A percentile compares a stretch with the other conserved stretches of the same genome.
Evolutionary conservation across 129 eudicot species (phyloP).

Genomic region (Flaveria ramosissima): DNA sequence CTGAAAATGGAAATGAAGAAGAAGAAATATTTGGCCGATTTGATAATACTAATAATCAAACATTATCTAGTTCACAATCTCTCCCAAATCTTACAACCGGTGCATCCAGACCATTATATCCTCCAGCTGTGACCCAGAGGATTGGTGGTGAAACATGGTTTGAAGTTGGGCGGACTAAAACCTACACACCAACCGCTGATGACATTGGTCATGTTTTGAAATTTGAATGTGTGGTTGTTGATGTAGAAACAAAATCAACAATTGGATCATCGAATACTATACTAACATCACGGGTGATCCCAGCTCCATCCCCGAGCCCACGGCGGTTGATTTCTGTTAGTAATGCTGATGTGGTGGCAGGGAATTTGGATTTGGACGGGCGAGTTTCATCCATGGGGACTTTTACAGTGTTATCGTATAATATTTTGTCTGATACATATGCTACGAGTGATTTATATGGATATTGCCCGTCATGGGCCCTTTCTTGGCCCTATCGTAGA

Average conservation of each 20-base stretch:
- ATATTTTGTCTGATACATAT: conserved; percentile 71
- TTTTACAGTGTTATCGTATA: conserved; percentile 85
- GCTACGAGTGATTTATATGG: conserved; percentile 75
- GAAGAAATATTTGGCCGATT: conserved; percentile 83
- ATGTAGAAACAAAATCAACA: conserved; percentile 67
- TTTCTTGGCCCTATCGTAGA: conserved; percentile 89
- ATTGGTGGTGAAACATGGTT: conserved; percentile 91
- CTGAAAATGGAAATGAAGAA: conserved; percentile 89
- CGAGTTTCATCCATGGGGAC: conserved; percentile 64
- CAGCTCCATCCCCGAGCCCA: conserved; percentile 94
- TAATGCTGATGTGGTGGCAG: conserved; percentile 64
- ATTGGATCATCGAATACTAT: conserved; percentile 55
- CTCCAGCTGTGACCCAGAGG: conserved; percentile 75
- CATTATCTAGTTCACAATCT: conserved; percentile 58
- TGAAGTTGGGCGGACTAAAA: conserved; percentile 80
- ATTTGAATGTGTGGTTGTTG: conserved; percentile 89
- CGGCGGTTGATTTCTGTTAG: conserved; percentile 69
- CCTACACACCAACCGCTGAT: conserved; percentile 91
- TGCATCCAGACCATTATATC: conserved; percentile 58
- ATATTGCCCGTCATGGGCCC: conserved; percentile 98
- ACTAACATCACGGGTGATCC: conserved; percentile 81
- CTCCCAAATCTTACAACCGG: conserved; percentile 59
- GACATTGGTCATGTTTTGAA: conserved; percentile 89
- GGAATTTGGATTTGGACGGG: conserved; percentile 66
- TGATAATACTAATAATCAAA: conserved; percentile 44